Evolutionary conservation across 371 early-diverging fungal species (phyloP), one percentile per base, ranked within the genome.

Genomic region (Choanephora cucurbitarum): DNA sequence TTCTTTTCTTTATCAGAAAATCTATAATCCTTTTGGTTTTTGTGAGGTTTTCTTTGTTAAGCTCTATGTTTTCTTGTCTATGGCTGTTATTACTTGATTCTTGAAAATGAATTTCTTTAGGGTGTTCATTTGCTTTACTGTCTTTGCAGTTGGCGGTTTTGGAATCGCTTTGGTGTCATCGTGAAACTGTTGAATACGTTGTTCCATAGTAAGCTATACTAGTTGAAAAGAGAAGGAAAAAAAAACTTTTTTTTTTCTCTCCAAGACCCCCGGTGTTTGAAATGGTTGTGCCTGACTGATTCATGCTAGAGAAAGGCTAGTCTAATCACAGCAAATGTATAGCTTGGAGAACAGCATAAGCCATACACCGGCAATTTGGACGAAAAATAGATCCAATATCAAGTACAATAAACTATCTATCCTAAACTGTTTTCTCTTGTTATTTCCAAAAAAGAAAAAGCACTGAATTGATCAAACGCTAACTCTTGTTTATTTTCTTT

Each of bases 1-100:
- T 65, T 67, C 37, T 74, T 74, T 49, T 74, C 74, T 48, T 70
- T 70, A 48, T 70, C 70, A 18, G 70, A 66, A 39, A 70, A 70
- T 42, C 70, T 47, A 45, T 66, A 70, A 28, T 70, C 70, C 66
- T 70, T 31, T 41, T 23, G n/a, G n/a, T n/a, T n/a, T n/a, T n/a
- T n/a, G n/a, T n/a, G n/a, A n/a, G n/a, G n/a, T n/a, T n/a, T n/a
- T n/a, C n/a, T 22, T 37, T 44, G 17, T 40, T 37, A 17, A 43
- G 42, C 31, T 23, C 7, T 8, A 31, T 23, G 17, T 28, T 39
- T 24, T 3, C 31, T 17, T 52, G 7, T 13, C n/a, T 19, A 17
- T n/a, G 21, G 24, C 5, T 23, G 1, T 0, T 15, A 9, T 39
- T 55, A 64, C 70, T 45, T 70, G 70, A 40, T 70, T 70, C 44